phyloP scores from a whole-genome alignment of 208 protist species.

The Acanthamoeba royreba region DNA sequence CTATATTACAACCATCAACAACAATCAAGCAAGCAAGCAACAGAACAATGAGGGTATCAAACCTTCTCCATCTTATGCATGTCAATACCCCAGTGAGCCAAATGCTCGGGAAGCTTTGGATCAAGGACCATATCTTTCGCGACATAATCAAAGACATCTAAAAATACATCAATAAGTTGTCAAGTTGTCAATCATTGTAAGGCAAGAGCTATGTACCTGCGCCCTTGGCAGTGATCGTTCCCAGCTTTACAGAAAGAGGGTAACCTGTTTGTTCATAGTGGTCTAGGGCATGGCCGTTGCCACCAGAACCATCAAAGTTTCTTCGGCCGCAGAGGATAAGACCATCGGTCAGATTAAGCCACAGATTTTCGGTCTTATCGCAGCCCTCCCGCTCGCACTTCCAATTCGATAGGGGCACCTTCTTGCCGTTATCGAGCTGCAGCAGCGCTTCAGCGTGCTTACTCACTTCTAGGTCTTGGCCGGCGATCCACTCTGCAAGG shows the following conservation, averaged over 20 bases:
- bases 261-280: slow-evolving; percentile 84
- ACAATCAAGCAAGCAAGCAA: background rate
- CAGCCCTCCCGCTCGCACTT: slow-evolving; percentile 21
- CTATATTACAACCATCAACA: background rate
- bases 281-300: slow-evolving; percentile 92
- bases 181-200: background rate
- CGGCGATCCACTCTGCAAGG: background rate
- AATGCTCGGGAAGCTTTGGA: slow-evolving; percentile 89
- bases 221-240: slow-evolving; percentile 90
- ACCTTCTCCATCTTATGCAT: slow-evolving; percentile 88
- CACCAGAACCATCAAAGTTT: slow-evolving; percentile 89
- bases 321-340: slow-evolving; percentile 25
- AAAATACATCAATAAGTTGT: background rate
- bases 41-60: background rate
- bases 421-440: background rate
- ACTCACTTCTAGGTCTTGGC: background rate
- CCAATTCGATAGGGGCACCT: background rate
- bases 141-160: slow-evolving; percentile 90
- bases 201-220: slow-evolving; percentile 32
- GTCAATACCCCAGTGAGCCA: slow-evolving; percentile 95
- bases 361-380: slow-evolving; percentile 32
- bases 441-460: slow-evolving; percentile 14
- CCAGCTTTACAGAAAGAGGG: slow-evolving; percentile 94
- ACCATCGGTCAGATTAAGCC: slow-evolving; percentile 38
- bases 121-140: slow-evolving; percentile 94